Percentiles rank a stretch among this genome's conserved stretches.
These are phyloP conservation scores for Hymenoscyphus scutula DNA, from an alignment of 2,329 filamentous ascomycete species.

Conservation along the genomic window DNA sequence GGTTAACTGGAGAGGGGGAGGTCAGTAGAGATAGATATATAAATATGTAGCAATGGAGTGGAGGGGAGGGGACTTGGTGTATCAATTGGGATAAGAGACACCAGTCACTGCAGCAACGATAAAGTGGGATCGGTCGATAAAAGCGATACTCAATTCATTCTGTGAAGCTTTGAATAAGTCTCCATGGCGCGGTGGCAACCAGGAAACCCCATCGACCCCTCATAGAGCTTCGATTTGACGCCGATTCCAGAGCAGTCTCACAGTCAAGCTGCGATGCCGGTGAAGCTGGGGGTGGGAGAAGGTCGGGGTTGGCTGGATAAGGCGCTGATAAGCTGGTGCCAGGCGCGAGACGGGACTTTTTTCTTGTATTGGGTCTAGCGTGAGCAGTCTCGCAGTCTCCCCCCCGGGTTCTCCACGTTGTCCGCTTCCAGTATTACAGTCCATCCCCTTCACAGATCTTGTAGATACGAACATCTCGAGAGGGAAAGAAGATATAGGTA, in stretches of 20 bases:
- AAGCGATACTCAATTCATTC: neutral
- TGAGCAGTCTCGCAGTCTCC: no score
- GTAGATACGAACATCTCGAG: neutral
- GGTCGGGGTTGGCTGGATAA: slow-evolving; percentile 10
- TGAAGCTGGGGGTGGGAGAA: neutral
- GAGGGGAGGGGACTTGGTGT: slow-evolving; percentile 10
- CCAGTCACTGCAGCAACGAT: neutral
- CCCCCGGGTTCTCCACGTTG: neutral
- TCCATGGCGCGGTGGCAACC: neutral
- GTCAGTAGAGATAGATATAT: slow-evolving; percentile 7
- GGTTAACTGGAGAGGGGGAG: slow-evolving; percentile 3
- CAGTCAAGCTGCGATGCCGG: neutral
- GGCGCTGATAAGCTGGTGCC: neutral
- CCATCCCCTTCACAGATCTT: slow-evolving; percentile 5
- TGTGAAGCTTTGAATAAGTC: slow-evolving; percentile 8
- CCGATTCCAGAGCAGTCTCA: neutral
- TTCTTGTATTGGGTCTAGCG: slow-evolving; percentile 7
- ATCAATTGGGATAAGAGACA: slow-evolving; percentile 12
- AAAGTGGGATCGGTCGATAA: slow-evolving; percentile 13
- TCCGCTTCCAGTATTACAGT: slow-evolving; percentile 10
- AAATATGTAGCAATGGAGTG: neutral
- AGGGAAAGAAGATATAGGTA: slow-evolving; percentile 1
- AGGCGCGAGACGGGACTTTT: neutral
- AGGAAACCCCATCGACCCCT: neutral
- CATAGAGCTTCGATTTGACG: slow-evolving; percentile 3